Base-by-base conservation (phyloP, 164 flowering plant genomes). In the Magnolia kwangsiensis region DNA sequence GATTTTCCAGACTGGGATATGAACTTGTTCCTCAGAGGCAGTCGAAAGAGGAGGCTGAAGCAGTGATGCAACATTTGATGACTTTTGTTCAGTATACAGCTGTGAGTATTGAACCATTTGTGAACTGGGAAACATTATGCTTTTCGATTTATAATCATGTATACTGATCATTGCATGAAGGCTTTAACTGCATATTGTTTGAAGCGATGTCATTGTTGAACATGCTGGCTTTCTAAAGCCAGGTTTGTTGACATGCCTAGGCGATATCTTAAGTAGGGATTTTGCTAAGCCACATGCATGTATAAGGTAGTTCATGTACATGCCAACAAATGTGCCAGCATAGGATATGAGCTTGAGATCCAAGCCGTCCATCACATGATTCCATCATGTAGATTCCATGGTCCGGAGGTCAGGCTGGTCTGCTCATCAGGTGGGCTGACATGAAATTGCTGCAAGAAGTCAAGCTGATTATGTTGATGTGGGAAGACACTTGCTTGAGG, bases 61-160 rank as follows among this genome's bases (percentile, higher is more conserved):
- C 86, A 27, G 80, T 85, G 77, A 90, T 94, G 89, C 91, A 87
- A 69, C 89, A 92, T 8, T 72, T 94, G 79, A 88, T 88, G 90
- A 77, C 78, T 69, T 78, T 89, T 78, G 98, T 90, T 78, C 97
- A 90, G 74, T 82, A 88, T 84, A 92, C 98, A 72, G 94, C 96
- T 75, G 98, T 94, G 81, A 83, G 97, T 92, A 80, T 74, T 70
- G 16, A n/a, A 20, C 16, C 11, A 10, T 51, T 67, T 8, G 50
- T n/a, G 19, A 45, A 59, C 59, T 71, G 72, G 13, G 55, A 71
- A 71, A 18, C 19, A 5, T 18, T 70, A 19, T 50, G 4, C 13
- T 9, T 50, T 70, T 50, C 29, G 45, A 10, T n/a, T 49, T 49
- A 8, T 49, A 70, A 9, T 50, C 8, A 18, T n/a, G 49, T 49